Percentiles rank a stretch among this genome's conserved stretches.
These are phyloP conservation scores for Hypoxylon crocopeplum DNA, from an alignment of 495 filamentous ascomycete species.

Conservation along the genomic window DNA sequence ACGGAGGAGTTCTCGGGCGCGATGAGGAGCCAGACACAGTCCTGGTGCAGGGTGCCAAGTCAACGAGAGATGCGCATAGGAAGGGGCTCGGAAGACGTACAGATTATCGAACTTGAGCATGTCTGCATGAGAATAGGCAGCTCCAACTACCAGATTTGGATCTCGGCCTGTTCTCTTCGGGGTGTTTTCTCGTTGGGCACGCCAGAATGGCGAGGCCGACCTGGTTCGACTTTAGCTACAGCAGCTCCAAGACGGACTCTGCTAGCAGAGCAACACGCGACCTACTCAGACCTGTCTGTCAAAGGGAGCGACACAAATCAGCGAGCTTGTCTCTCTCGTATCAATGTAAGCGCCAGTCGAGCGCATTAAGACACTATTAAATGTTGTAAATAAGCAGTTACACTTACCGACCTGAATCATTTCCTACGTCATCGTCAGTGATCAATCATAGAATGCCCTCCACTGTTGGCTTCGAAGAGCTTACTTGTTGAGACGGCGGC, in stretches of 20 bases:
- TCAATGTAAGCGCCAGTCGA: slow-evolving; percentile 18
- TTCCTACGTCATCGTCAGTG: slow-evolving; percentile 68
- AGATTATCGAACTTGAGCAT: slow-evolving; percentile 84
- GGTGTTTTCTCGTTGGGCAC: slow-evolving; percentile 60
- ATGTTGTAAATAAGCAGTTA: slow-evolving; percentile 20
- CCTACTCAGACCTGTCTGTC: slow-evolving; percentile 69
- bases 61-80: slow-evolving; percentile 18
- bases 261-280: slow-evolving; percentile 19
- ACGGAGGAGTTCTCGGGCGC: slow-evolving; percentile 58
- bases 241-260: not conserved
- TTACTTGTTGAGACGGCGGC: slow-evolving; percentile 71
- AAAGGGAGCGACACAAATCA: slow-evolving; percentile 30
- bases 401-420: slow-evolving; percentile 97
- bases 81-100: slow-evolving; percentile 47
- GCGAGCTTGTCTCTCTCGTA: slow-evolving; percentile 16
- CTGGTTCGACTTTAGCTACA: slow-evolving; percentile 49
- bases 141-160: slow-evolving; percentile 83
- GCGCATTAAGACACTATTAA: slow-evolving; percentile 15
- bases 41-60: slow-evolving; percentile 40
- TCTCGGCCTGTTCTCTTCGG: slow-evolving; percentile 65
- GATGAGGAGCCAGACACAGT: slow-evolving; percentile 53
- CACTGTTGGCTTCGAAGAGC: slow-evolving; percentile 35
- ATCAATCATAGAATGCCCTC: slow-evolving; percentile 3
- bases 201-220: slow-evolving; percentile 90
- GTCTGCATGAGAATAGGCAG: slow-evolving; percentile 95